phyloP scores from a whole-genome alignment of 2,329 filamentous ascomycete genomes.

The Sodiomyces alkalinus region DNA sequence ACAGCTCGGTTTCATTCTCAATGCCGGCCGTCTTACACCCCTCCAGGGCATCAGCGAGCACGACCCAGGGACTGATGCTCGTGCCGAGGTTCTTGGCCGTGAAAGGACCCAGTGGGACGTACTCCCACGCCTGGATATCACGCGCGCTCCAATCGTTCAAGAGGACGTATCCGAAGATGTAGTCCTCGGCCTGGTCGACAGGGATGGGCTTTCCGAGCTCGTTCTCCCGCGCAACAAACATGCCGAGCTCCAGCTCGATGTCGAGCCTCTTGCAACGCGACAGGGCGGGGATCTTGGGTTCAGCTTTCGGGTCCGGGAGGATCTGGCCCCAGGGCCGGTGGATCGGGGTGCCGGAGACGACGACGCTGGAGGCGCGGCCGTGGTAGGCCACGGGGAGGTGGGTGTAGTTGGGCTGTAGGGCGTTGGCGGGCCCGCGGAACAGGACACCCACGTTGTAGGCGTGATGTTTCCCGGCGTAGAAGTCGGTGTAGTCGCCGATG shows the following conservation, averaged over 20 bases:
- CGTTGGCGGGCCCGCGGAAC: constrained; percentile 59
- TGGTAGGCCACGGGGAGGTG: constrained; percentile 73
- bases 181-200: constrained; percentile 51
- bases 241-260: constrained; percentile 65
- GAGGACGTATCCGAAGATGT: constrained; percentile 56
- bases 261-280: constrained; percentile 50
- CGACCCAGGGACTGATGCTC: constrained; percentile 45
- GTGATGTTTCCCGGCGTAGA: constrained; percentile 68
- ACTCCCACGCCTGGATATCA: constrained; percentile 47
- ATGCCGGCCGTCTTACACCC: constrained; percentile 10
- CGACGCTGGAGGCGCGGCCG: constrained; percentile 60
- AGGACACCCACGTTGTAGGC: constrained; percentile 55
- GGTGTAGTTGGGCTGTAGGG: constrained; percentile 67
- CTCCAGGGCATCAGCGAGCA: constrained; percentile 42
- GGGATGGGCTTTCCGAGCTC: constrained; percentile 50
- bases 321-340: constrained; percentile 62
- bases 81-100: constrained; percentile 48
- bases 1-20: constrained; percentile 18
- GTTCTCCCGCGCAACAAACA: constrained; percentile 55
- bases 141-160: constrained; percentile 51
- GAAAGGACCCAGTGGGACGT: constrained; percentile 45
- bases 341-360: constrained; percentile 59
- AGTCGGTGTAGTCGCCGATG: constrained; percentile 75
- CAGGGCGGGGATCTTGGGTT: constrained; percentile 41
- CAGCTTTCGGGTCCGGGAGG: constrained; percentile 28